phyloP scores from a whole-genome alignment of 352 stramenopile species.

The Pythium periplocum region DNA sequence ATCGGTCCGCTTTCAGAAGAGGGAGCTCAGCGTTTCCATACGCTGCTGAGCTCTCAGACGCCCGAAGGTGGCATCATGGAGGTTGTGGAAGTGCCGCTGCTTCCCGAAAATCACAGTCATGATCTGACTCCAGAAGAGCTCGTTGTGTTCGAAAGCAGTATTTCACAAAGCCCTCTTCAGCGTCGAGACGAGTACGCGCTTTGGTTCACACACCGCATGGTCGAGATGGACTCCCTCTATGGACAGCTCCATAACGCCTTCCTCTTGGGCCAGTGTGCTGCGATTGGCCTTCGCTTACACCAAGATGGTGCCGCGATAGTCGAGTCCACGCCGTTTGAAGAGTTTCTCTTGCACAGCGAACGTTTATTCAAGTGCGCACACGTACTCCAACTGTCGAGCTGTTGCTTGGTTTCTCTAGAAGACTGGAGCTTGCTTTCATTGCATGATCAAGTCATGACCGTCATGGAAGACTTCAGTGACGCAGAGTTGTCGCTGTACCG shows the following conservation, averaged over 20 bases:
- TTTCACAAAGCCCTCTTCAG: conserved; percentile 17
- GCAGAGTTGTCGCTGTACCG: conserved; percentile 22
- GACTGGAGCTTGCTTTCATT: conserved; percentile 58
- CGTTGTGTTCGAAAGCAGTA: conserved; percentile 27
- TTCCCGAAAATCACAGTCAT: conserved; percentile 31
- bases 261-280: conserved; percentile 33
- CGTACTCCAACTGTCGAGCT: conserved; percentile 30
- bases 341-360: conserved; percentile 48
- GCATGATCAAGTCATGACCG: conserved; percentile 49
- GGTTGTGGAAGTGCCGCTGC: conserved; percentile 20
- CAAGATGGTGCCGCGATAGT: conserved; percentile 6
- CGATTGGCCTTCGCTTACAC: conserved; percentile 26
- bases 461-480: conserved; percentile 16
- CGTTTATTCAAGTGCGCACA: conserved; percentile 60
- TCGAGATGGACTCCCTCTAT: conserved; percentile 53
- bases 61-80: not conserved
- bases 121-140: conserved; percentile 40
- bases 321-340: conserved; percentile 28
- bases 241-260: conserved; percentile 48
- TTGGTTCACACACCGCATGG: conserved; percentile 51
- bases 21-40: conserved; percentile 34
- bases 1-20: conserved; percentile 20
- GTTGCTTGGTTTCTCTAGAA: conserved; percentile 31
- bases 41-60: conserved; percentile 11
- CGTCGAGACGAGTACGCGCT: conserved; percentile 23